Evolutionary conservation across 805 yeast genomes (phyloP).

Genomic region (Lachancea meyersii): DNA sequence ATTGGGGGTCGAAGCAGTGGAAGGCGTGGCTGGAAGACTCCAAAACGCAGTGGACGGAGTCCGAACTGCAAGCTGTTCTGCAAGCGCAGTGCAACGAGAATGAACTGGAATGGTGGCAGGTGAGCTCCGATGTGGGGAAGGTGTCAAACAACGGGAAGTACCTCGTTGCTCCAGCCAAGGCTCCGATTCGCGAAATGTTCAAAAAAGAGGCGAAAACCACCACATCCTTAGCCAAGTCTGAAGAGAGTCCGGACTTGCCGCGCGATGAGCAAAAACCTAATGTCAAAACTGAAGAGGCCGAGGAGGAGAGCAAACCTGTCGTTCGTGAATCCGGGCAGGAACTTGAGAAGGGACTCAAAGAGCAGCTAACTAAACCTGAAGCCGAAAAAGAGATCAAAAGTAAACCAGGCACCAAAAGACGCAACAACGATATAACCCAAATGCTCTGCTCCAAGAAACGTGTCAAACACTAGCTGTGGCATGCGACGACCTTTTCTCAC

Average conservation of each 20-base stretch:
- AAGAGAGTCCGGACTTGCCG: conserved; percentile 5
- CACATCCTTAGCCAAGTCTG: background rate
- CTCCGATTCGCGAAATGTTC: conserved; percentile 12
- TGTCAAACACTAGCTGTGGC: background rate
- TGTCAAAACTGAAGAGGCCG: conserved; percentile 2
- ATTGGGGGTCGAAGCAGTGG: conserved; percentile 54
- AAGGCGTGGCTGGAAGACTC: conserved; percentile 52
- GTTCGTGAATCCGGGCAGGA: conserved; percentile 1
- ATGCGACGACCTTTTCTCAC: too few species aligned
- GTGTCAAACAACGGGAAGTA: conserved; percentile 40
- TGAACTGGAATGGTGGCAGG: conserved; percentile 48
- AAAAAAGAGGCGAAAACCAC: conserved; percentile 5
- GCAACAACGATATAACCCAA: background rate
- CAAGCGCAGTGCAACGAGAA: conserved; percentile 32
- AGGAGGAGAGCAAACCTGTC: background rate
- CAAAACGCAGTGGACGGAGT: conserved; percentile 35
- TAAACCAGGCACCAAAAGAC: background rate
- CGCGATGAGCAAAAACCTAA: conserved; percentile 5
- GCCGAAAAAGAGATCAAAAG: background rate
- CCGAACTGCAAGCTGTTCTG: conserved; percentile 37
- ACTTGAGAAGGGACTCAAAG: background rate
- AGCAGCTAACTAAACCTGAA: background rate
- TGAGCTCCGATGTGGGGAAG: conserved; percentile 59
- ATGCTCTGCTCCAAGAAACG: conserved; percentile 10
- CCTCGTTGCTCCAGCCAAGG: conserved; percentile 28